phyloP scores from a whole-genome alignment of 1,139 yeast species.

The Magnusiomyces paraingens region DNA sequence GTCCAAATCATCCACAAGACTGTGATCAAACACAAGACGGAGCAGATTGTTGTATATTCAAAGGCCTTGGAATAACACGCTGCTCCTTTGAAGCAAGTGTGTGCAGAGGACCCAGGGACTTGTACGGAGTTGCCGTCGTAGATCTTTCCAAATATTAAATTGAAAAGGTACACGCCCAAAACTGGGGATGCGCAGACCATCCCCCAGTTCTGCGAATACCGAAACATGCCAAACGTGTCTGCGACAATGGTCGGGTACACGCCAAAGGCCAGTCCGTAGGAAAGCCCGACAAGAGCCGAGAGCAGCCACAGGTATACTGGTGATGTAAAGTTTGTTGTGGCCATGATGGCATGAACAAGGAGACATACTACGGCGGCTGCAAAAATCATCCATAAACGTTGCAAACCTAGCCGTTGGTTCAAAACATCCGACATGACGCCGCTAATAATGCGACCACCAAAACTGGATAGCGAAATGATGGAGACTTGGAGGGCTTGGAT shows the following conservation, averaged over 20 bases:
- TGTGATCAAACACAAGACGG: slow-evolving; percentile 37
- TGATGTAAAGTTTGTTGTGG: slow-evolving; percentile 25
- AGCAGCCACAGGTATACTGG: slow-evolving; percentile 40
- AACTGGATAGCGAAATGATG: slow-evolving; percentile 55
- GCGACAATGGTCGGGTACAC: slow-evolving; percentile 70
- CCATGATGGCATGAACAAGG: slow-evolving; percentile 27
- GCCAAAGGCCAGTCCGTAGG: slow-evolving; percentile 72
- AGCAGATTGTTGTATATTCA: slow-evolving; percentile 17
- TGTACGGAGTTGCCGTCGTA: slow-evolving; percentile 29
- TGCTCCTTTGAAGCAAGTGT: slow-evolving; percentile 24
- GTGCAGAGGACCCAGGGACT: slow-evolving; percentile 13
- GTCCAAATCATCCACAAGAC: slow-evolving; percentile 24
- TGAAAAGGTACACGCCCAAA: slow-evolving; percentile 30
- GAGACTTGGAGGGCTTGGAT: slow-evolving; percentile 70
- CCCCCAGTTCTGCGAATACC: slow-evolving; percentile 77
- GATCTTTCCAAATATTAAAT: slow-evolving; percentile 31
- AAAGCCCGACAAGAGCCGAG: slow-evolving; percentile 55
- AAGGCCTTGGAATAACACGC: slow-evolving; percentile 27
- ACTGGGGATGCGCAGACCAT: slow-evolving; percentile 39
- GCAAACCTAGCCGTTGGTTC: slow-evolving; percentile 44
- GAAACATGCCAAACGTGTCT: slow-evolving; percentile 61
- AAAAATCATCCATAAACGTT: slow-evolving; percentile 63
- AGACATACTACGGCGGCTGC: slow-evolving; percentile 40
- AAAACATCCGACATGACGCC: slow-evolving; percentile 59
- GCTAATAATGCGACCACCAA: slow-evolving; percentile 55